A percentile compares a stretch with the other conserved stretches of the same genome.
Evolutionary conservation across 2,329 filamentous ascomycete genomes (phyloP).

Genomic region (Cordyceps tenuipes): DNA sequence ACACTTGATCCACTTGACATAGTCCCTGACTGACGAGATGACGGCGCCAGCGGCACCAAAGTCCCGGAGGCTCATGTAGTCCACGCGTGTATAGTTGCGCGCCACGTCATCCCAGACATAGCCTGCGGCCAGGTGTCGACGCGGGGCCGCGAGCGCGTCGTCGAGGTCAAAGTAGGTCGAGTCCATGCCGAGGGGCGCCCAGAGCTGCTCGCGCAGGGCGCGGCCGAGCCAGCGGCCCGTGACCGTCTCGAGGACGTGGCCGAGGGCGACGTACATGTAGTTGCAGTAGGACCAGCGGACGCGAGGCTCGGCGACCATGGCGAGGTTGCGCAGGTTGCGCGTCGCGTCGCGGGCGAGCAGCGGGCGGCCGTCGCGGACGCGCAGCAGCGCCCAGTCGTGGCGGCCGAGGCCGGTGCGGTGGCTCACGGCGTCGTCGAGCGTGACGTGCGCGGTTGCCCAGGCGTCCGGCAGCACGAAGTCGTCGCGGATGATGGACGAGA

Average conservation of each 20-base stretch:
- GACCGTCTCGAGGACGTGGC: conserved; percentile 32
- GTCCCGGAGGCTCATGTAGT: conserved; percentile 17
- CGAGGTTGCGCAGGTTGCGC: conserved; percentile 29
- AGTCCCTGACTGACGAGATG: conserved; percentile 36
- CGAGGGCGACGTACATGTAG: conserved; percentile 33
- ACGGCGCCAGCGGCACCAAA: conserved; percentile 27
- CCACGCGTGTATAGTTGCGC: conserved; percentile 15
- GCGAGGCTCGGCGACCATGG: conserved; percentile 31
- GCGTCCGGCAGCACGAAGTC: conserved; percentile 43
- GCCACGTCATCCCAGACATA: conserved; percentile 9
- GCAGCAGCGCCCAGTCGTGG: neutral
- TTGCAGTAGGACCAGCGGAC: conserved; percentile 37
- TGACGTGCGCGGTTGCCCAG: conserved; percentile 39
- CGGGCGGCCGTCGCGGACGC: neutral
- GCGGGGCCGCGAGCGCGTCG: neutral
- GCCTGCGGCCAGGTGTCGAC: neutral
- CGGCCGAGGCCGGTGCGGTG: conserved; percentile 37
- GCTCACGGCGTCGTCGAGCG: conserved; percentile 44
- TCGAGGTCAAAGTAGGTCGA: conserved; percentile 9
- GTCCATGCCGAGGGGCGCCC: conserved; percentile 21
- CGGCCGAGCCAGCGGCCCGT: conserved; percentile 23
- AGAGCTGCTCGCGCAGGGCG: conserved; percentile 29
- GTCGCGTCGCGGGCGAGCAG: neutral
- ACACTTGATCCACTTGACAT: conserved; percentile 37
- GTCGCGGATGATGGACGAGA: conserved; percentile 38